These are phyloP conservation scores for Rutstroemia sp. DNA, from an alignment of 2,329 filamentous ascomycete genomes.

Conservation along the genomic window DNA sequence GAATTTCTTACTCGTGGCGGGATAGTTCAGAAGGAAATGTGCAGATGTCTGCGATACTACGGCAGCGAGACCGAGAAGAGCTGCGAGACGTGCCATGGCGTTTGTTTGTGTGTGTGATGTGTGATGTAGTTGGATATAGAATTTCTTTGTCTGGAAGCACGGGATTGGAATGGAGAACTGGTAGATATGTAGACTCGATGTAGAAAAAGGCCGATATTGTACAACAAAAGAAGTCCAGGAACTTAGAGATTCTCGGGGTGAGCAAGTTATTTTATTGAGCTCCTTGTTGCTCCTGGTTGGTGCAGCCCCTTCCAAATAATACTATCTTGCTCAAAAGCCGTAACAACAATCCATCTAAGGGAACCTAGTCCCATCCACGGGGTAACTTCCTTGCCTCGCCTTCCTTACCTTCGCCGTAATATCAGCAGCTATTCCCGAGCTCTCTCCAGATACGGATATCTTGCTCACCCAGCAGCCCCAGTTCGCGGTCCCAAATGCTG, in stretches of 20 bases:
- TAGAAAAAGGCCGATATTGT: neutral
- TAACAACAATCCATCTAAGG: too few species aligned
- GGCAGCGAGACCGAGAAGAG: conserved; percentile 9
- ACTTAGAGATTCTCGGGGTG: neutral
- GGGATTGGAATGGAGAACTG: too few species aligned
- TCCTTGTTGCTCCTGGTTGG: neutral
- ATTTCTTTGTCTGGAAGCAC: neutral
- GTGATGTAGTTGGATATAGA: neutral
- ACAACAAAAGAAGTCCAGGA: neutral
- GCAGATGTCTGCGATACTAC: conserved; percentile 33
- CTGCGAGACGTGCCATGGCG: conserved; percentile 8
- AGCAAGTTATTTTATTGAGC: neutral
- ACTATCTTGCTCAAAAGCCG: too few species aligned
- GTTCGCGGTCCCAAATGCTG: too few species aligned
- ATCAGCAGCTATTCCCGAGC: too few species aligned
- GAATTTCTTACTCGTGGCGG: conserved; percentile 31
- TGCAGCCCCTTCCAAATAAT: too few species aligned
- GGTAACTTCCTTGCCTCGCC: too few species aligned
- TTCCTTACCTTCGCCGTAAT: too few species aligned
- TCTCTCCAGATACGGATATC: too few species aligned
- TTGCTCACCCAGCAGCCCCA: too few species aligned
- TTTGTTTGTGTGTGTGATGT: neutral
- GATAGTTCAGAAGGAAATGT: conserved; percentile 47
- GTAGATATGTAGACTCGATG: neutral
- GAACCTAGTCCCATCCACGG: too few species aligned